phyloP scores from a whole-genome alignment of 2,329 filamentous ascomycete genomes.

The Neodidymelliopsis sp. region DNA sequence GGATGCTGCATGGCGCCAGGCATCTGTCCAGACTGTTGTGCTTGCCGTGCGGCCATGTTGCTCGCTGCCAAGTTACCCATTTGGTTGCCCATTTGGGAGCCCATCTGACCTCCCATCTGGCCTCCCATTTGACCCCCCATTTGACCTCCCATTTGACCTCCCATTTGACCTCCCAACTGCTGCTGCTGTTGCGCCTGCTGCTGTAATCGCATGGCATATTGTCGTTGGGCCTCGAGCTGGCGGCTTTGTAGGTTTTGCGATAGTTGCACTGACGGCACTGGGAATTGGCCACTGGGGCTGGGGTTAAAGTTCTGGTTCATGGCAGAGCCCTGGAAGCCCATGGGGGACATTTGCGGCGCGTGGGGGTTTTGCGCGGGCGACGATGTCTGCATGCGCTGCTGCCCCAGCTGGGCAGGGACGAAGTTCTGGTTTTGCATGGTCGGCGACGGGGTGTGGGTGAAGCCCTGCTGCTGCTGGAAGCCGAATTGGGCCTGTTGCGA shows the following conservation, averaged over 20 bases:
- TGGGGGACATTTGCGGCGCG: conserved; percentile 52
- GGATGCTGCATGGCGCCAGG: conserved; percentile 43
- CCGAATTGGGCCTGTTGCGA: conserved; percentile 71
- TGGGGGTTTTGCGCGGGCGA: conserved; percentile 85
- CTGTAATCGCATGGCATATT: conserved; percentile 86
- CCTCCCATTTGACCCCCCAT: no score
- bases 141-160: no score
- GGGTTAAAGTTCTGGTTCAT: conserved; percentile 51
- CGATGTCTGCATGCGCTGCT: conserved; percentile 78
- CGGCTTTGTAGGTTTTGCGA: conserved; percentile 58
- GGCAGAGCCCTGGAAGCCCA: conserved; percentile 46
- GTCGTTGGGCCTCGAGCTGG: conserved; percentile 73
- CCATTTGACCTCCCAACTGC: conserved; percentile 48
- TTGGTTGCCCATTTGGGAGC: no score
- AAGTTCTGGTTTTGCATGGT: conserved; percentile 85
- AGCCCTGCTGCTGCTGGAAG: conserved; percentile 73
- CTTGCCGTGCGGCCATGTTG: conserved; percentile 50
- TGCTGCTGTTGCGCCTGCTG: conserved; percentile 63
- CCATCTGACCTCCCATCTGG: no score
- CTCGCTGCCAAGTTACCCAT: conserved; percentile 51
- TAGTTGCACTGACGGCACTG: conserved; percentile 54
- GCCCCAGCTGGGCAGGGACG: conserved; percentile 63
- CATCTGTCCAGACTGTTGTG: conserved; percentile 51
- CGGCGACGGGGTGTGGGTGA: conserved; percentile 91
- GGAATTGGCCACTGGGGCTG: conserved; percentile 55